Evolutionary conservation across 805 yeast species (phyloP).

Genomic region (Cyberlindnera meyerae): DNA sequence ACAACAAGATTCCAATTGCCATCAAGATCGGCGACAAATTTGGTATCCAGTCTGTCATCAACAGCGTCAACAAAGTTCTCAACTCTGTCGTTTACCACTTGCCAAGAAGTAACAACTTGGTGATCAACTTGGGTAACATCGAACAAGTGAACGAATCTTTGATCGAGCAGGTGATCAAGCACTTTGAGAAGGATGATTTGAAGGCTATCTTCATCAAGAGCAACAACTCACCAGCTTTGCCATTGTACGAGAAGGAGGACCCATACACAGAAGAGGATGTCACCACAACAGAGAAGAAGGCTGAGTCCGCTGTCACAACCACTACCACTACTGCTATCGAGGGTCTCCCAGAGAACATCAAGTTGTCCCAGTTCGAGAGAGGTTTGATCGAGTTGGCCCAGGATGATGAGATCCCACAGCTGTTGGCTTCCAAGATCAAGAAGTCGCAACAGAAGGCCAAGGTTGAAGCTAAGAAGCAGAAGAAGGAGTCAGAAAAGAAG

Average conservation of each 20-base stretch:
- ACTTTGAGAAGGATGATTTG: constrained; percentile 40
- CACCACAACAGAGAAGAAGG: constrained; percentile 5
- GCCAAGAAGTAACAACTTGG: constrained; percentile 69
- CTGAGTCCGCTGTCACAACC: neutral
- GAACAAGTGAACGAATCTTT: constrained; percentile 40
- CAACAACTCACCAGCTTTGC: constrained; percentile 72
- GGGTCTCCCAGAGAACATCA: constrained; percentile 35
- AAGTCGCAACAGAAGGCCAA: constrained; percentile 31
- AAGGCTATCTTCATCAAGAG: constrained; percentile 66
- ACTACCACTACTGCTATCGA: constrained; percentile 20
- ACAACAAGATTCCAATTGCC: constrained; percentile 64
- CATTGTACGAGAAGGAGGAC: constrained; percentile 65
- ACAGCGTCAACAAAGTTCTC: constrained; percentile 55
- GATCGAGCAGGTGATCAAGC: constrained; percentile 46
- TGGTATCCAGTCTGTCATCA: constrained; percentile 46
- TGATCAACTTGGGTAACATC: constrained; percentile 60
- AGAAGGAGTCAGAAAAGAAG: constrained; percentile 7
- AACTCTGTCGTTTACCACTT: constrained; percentile 56
- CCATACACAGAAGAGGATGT: constrained; percentile 34
- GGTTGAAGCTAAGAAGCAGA: constrained; percentile 13
- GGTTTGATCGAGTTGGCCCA: constrained; percentile 82
- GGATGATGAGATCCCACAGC: constrained; percentile 58
- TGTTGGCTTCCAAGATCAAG: constrained; percentile 54
- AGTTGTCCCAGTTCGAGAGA: constrained; percentile 59
- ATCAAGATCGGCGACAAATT: constrained; percentile 42